Base-by-base conservation (phyloP, 148 eudicot genomes). In the Rhododendron vialii region DNA sequence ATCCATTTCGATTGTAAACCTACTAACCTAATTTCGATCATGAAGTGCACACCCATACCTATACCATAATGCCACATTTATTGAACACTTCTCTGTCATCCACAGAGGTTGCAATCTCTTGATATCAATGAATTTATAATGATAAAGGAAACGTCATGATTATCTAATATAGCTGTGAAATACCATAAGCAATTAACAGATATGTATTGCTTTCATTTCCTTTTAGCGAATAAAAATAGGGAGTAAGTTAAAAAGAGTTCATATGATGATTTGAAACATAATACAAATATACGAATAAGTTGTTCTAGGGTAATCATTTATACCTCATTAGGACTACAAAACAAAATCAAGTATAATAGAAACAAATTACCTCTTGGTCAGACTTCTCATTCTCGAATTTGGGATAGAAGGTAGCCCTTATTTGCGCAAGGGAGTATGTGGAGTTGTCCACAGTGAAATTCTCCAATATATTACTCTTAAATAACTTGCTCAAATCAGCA, bases 381-480 rank as follows among this genome's bases (percentile, higher is more conserved):
- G 98, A 95, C 92, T 97, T 97, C 91, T 97, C 99, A 83, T 97
- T 97, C 86, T 97, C 99, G 87, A 97, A 97, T 89, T 97, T 97
- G 17, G 99, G 99, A 86, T 97, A 97, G 85, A 97, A 97, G 79
- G 98, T 93, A 13, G 98, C 99, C 88, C 98, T 92, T 84, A 97
- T 89, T 93, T 93, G 92, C 22, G 98, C 98, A 84, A 67, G 85
- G 30, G 99, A 91, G 85, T 89, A 94, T n/a, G 96, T 93, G 22
- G 89, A 82, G 65, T 92, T 94, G 90, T 97, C 96, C 73, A 94
- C 98, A 26, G 86, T 91, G 86, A 97, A 95, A 50, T 89, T 94
- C 83, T 94, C 96, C 88, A 94, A 82, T 59, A 92, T 35, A 82
- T 91, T 91, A 7, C 87, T 87, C 74, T 78, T 87, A 87, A 90